Conservation (phyloP, 1,139 yeast species). For the Yamadazyma kanchanaburiensis region DNA sequence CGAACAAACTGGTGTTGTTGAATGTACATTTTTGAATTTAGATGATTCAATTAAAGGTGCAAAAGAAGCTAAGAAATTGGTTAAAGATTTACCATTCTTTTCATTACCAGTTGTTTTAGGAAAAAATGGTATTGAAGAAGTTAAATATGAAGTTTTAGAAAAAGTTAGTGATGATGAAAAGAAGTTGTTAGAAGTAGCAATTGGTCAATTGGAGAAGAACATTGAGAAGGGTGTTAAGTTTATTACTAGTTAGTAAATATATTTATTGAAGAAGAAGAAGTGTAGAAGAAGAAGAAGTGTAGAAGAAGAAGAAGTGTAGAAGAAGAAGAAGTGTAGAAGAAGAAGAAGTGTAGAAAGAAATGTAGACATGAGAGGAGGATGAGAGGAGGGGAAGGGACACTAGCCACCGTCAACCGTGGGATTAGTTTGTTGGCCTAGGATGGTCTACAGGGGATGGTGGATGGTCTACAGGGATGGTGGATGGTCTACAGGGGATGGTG, state of each 20-base stretch:
- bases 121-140: constrained; percentile 80
- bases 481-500: no score
- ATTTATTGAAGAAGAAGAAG: no score
- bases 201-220: constrained; percentile 77
- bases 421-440: no score
- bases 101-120: constrained; percentile 90
- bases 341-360: background rate
- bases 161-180: constrained; percentile 57
- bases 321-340: background rate
- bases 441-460: no score
- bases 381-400: no score
- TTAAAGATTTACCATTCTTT: constrained; percentile 86
- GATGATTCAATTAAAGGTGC: constrained; percentile 49
- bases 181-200: constrained; percentile 74
- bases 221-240: constrained; percentile 56
- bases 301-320: background rate
- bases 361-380: background rate
- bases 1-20: constrained; percentile 70
- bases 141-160: constrained; percentile 49
- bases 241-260: constrained; percentile 6
- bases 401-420: no score
- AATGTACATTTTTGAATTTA: constrained; percentile 67
- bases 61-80: constrained; percentile 72
- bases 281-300: background rate
- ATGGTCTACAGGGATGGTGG: no score